Evolutionary conservation across 331 rosid species (phyloP), one percentile per base, ranked within the genome.

Genomic region (Malus hybrid): DNA sequence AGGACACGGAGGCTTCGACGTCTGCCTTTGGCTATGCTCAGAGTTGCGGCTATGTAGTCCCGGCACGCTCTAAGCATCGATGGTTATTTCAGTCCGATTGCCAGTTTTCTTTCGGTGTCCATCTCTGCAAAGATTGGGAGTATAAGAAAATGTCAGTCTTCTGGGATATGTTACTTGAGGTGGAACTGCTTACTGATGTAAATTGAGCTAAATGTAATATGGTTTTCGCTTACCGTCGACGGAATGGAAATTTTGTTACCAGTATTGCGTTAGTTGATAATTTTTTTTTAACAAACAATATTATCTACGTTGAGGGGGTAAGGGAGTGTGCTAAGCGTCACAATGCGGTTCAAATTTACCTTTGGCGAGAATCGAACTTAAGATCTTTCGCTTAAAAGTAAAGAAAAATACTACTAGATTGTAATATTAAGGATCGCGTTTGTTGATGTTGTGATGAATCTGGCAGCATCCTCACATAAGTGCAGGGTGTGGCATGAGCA

Each of bases 191-290:
- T 19, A 60, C 26, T 63, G 68, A 73, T 82, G 79, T 53, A 78
- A 73, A 48, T 62, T 68, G 69, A 26, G 78, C 53, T 42, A 3
- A 65, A 60, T 71, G 80, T 64, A 81, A 36, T 56, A 22, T 62
- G 19, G 12, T 58, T 76, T 62, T 64, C 19, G 12, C 63, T 44
- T 32, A 57, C 67, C 56, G 18, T 16, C 14, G 50, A 73, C 16
- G 60, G 24, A 22, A 50, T 77, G 78, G 67, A 72, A 28, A 22
- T 24, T 58, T 58, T 60, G 15, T 26, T 14, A 8, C 76, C 22
- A 15, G 22, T 53, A 2, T 53, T 53, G 58, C 20, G 20, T 18
- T 53, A 6, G 58, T 6, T 18, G 48, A 42, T 42, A 10, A 39
- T 39, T 39, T 39, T 39, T 39, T 39, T 39, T 28, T 3, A 39